These are phyloP conservation scores for Wickerhamomyces sp. DNA, from an alignment of 1,139 yeast genomes.

Conservation along the genomic window DNA sequence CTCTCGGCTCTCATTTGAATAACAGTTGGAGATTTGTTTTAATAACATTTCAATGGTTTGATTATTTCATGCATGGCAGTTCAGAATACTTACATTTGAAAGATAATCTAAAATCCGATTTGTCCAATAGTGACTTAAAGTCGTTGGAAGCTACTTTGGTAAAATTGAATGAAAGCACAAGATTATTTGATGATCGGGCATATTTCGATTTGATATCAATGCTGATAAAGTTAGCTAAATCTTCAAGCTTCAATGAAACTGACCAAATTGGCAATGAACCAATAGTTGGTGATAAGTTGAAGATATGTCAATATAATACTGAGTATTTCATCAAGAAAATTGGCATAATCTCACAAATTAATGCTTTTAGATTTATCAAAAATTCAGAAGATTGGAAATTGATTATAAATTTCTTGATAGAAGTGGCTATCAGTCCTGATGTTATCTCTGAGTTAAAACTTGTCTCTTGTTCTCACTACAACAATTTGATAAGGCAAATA, in stretches of 20 bases:
- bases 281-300: conserved; percentile 15
- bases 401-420: conserved; percentile 42
- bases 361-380: conserved; percentile 44
- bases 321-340: conserved; percentile 33
- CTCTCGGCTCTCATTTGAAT: conserved; percentile 69
- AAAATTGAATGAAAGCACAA: conserved; percentile 62
- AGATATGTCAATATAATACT: conserved; percentile 30
- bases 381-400: conserved; percentile 40
- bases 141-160: conserved; percentile 51
- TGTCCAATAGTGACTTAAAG: conserved; percentile 40
- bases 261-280: conserved; percentile 10
- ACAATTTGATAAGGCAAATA: conserved; percentile 41
- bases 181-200: conserved; percentile 45
- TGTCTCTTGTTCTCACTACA: conserved; percentile 45
- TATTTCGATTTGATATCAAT: conserved; percentile 43
- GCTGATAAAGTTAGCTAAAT: conserved; percentile 40
- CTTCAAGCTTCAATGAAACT: conserved; percentile 17
- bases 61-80: conserved; percentile 59
- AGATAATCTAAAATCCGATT: conserved; percentile 31
- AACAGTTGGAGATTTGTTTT: conserved; percentile 67
- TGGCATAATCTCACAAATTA: conserved; percentile 44
- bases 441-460: conserved; percentile 41
- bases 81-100: conserved; percentile 34
- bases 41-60: conserved; percentile 72
- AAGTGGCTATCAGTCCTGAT: conserved; percentile 36